These are phyloP conservation scores for Kregervanrija delftensis DNA, from an alignment of 805 yeast genomes.

Conservation along the genomic window DNA sequence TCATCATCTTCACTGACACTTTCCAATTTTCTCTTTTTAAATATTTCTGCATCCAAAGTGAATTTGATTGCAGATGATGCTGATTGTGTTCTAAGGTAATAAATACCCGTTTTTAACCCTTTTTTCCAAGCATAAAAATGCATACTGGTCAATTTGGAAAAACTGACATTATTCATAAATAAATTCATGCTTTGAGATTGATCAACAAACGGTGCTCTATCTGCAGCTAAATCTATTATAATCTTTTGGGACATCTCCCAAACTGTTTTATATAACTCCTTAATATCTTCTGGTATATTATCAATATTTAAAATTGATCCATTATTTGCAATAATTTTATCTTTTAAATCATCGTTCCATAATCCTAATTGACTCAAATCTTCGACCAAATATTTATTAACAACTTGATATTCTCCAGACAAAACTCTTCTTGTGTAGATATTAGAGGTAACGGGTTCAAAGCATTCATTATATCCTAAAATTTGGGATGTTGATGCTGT, in stretches of 20 bases:
- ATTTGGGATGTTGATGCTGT: slow-evolving; percentile 97
- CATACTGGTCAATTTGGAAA: slow-evolving; percentile 96
- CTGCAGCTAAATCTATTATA: slow-evolving; percentile 83
- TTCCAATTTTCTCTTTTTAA: not conserved
- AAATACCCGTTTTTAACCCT: slow-evolving; percentile 98
- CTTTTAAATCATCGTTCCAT: slow-evolving; percentile 78
- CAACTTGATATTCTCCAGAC: slow-evolving; percentile 91
- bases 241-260: slow-evolving; percentile 92
- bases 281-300: slow-evolving; percentile 67
- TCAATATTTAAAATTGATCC: slow-evolving; percentile 83
- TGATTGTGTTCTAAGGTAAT: slow-evolving; percentile 94
- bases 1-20: not conserved
- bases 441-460: slow-evolving; percentile 93
- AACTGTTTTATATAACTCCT: slow-evolving; percentile 81
- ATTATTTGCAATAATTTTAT: slow-evolving; percentile 62
- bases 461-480: slow-evolving; percentile 89
- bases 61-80: slow-evolving; percentile 96
- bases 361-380: slow-evolving; percentile 77
- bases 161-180: slow-evolving; percentile 82
- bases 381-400: slow-evolving; percentile 75
- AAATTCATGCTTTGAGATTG: slow-evolving; percentile 93
- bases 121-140: slow-evolving; percentile 99
- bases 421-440: slow-evolving; percentile 85
- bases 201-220: slow-evolving; percentile 66
- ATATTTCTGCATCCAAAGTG: slow-evolving; percentile 46